Evolutionary conservation across 129 eudicot species (phyloP), one percentile per base, ranked within the genome.

Genomic region (Chrysanthemum makinoi): DNA sequence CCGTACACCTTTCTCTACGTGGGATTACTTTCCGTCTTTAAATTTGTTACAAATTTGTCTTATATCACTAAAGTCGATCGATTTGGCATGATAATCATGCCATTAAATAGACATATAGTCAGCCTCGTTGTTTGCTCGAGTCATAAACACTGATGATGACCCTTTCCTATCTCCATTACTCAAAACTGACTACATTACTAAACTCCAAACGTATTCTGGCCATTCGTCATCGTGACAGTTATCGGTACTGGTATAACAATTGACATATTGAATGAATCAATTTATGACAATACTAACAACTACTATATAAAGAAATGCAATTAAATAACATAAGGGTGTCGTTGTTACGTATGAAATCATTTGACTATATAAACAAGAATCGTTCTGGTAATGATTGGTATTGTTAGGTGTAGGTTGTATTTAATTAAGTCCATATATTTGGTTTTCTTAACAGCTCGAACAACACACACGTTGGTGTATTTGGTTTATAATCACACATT

Each of bases 361-460:
- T 30, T 56, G 30, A 30, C 68, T 30, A 67, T 47, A 50, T 57
- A 13, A 75, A 51, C 75, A 19, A 49, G 80, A 30, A 28, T 76
- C 47, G 62, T 59, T 68, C 60, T 68, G 69, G 69, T 58, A 76
- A 68, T 75, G 44, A 68, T 76, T 59, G 80, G 75, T 76, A 68
- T 60, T 68, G 80, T 59, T 76, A 68, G 75, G 62, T 76, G 54
- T 48, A 76, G 69, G 62, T 76, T 48, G 62, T 76, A 68, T 76
- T 8, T 66, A 28, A 57, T 46, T 61, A 67, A 66, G 61, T 57
- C 17, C 28, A 67, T 68, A 49, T 68, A 28, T 68, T 48, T 20
- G 28, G 54, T 48, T 68, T 76, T 68, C 80, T 4, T 67, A 75
- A 73, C 77, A 73, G 67, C 80, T 68, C 43, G 35, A 68, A 59